phyloP scores from a whole-genome alignment of 768 basidiomycete genomes.

The Lactifluus echinatus region DNA sequence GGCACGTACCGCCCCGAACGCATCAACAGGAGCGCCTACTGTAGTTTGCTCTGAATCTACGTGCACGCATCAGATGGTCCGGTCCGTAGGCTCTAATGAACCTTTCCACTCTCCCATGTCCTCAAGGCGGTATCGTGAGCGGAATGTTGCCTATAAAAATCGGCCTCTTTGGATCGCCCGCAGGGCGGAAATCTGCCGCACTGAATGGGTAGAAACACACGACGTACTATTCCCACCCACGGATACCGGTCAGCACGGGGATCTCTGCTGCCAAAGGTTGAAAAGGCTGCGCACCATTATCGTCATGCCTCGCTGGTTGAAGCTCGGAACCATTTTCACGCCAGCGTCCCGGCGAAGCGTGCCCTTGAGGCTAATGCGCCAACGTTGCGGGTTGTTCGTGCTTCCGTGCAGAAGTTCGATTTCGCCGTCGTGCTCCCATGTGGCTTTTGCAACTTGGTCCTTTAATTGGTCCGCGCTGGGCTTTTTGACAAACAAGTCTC shows the following conservation, averaged over 20 bases:
- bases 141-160: conserved; percentile 5
- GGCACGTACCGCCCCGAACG: no score
- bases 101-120: no score
- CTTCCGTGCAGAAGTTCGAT: not conserved
- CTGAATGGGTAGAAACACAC: conserved; percentile 1
- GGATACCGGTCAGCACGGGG: not conserved
- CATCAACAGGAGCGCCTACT: no score
- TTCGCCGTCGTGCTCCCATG: not conserved
- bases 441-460: conserved; percentile 1
- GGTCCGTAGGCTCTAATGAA: no score
- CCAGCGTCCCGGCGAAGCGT: not conserved
- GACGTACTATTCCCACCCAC: conserved; percentile 4
- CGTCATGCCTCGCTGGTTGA: no score
- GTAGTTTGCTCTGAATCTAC: no score
- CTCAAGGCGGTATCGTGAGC: no score
- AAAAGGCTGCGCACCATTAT: not conserved
- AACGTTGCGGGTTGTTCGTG: not conserved
- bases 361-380: conserved; percentile 5
- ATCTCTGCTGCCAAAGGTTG: no score
- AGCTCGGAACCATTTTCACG: no score
- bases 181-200: not conserved
- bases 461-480: not conserved
- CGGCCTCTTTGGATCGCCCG: not conserved
- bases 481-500: not conserved
- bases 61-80: no score